Evolutionary conservation across 805 yeast species (phyloP).

Genomic region (Danielia reshetovae): DNA sequence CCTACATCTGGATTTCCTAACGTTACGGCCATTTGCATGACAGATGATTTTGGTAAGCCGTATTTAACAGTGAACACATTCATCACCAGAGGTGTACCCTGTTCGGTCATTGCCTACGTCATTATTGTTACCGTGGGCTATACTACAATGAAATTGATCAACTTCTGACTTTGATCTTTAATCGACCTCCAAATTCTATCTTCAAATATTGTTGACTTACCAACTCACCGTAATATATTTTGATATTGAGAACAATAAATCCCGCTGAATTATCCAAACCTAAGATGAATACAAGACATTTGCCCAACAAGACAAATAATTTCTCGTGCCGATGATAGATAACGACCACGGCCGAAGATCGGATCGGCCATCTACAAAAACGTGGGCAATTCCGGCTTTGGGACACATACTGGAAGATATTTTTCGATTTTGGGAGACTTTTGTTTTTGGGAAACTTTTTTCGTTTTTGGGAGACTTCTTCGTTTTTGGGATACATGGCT

Average conservation of each 20-base stretch:
- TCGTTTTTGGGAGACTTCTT: neutral
- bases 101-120: conserved; percentile 70
- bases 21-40: conserved; percentile 93
- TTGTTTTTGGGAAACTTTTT: neutral
- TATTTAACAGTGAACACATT: conserved; percentile 84
- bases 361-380: too few relatives aligned
- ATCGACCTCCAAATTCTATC: too few relatives aligned
- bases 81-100: conserved; percentile 86
- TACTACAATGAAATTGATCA: conserved; percentile 51
- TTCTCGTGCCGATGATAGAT: too few relatives aligned
- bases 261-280: too few relatives aligned
- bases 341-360: too few relatives aligned
- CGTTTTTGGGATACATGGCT: neutral
- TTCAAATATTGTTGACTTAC: too few relatives aligned
- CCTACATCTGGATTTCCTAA: conserved; percentile 98
- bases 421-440: neutral
- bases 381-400: conserved; percentile 1
- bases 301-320: too few relatives aligned
- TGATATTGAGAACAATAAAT: too few relatives aligned
- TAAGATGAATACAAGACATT: too few relatives aligned
- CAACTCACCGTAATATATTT: too few relatives aligned
- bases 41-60: conserved; percentile 88
- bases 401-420: too few relatives aligned
- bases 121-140: conserved; percentile 80
- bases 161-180: conserved; percentile 15